These are phyloP conservation scores for Silene vulgaris DNA, from an alignment of 179 eudicot genomes.

Conservation along the genomic window DNA sequence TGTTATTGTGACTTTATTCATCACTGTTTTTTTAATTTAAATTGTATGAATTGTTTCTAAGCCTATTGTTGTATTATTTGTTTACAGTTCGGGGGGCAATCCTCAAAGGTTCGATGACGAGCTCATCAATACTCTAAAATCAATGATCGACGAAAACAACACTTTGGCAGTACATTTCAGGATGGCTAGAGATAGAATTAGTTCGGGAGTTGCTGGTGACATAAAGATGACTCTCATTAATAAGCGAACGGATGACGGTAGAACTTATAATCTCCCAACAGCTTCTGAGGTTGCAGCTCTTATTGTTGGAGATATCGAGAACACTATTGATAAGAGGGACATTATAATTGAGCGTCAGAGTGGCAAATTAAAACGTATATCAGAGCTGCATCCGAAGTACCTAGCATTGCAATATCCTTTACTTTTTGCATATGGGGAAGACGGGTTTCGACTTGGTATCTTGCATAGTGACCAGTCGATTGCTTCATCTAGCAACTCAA, in stretches of 20 bases:
- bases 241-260: background rate
- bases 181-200: conserved; percentile 15
- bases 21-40: background rate
- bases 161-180: background rate
- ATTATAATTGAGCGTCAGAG: background rate
- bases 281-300: conserved; percentile 9
- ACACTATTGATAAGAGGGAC: background rate
- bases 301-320: background rate
- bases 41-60: background rate
- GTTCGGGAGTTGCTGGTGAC: background rate
- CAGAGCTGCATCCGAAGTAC: background rate
- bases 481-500: background rate
- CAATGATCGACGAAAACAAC: background rate
- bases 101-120: background rate
- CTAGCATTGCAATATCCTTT: background rate
- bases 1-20: too few relatives aligned
- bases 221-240: conserved; percentile 8
- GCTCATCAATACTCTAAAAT: background rate
- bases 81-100: background rate
- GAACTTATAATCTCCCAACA: conserved; percentile 23
- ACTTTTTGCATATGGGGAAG: background rate
- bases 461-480: background rate
- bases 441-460: background rate
- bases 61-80: background rate
- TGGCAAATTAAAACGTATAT: background rate